Percentiles rank a stretch among this genome's conserved stretches.
Conservation (phyloP, 108 stramenopile species). For the Nitzschia sp. region DNA sequence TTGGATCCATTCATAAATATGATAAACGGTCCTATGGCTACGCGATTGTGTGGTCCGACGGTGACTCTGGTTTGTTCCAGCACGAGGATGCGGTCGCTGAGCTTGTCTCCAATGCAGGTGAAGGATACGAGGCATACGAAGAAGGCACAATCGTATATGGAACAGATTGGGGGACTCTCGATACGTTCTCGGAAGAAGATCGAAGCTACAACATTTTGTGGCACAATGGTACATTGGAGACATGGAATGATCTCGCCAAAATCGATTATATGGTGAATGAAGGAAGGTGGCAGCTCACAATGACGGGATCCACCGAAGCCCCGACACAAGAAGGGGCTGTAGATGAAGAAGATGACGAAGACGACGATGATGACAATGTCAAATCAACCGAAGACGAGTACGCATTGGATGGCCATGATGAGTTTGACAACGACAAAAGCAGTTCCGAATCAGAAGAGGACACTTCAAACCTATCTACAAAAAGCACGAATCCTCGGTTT, state of each 20-base stretch:
- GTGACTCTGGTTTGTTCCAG: neutral
- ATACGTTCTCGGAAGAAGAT: neutral
- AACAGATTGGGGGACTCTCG: neutral
- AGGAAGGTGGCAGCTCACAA: neutral
- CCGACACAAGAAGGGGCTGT: no score
- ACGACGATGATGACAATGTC: no score
- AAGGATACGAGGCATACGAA: neutral
- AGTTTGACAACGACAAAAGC: no score
- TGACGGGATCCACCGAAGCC: no score
- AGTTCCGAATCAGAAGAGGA: no score
- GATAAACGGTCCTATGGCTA: neutral
- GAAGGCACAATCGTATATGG: neutral
- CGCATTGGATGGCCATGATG: no score
- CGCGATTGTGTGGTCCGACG: neutral
- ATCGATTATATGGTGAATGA: neutral
- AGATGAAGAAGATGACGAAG: no score
- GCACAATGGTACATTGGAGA: neutral
- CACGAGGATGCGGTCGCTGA: neutral
- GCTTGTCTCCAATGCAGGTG: neutral
- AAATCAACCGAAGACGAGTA: no score
- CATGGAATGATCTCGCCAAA: neutral
- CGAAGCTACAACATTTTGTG: neutral
- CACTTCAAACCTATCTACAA: no score
- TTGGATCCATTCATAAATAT: conserved; percentile 1
- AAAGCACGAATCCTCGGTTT: no score